Evolutionary conservation across 148 eudicot species (phyloP).

Genomic region (Camellia japonica): DNA sequence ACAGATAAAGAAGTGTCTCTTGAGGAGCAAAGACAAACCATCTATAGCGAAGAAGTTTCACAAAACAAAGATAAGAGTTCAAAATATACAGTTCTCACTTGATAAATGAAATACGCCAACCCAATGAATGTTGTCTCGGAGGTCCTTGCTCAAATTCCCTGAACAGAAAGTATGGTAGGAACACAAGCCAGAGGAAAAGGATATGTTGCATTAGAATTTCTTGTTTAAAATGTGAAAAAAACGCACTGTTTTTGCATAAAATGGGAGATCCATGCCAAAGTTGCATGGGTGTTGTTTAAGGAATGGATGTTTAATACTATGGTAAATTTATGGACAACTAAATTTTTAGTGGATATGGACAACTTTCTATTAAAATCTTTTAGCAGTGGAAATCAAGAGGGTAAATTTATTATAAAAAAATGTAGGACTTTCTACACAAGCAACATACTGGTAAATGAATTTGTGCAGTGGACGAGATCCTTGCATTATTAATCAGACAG

Average conservation of each 20-base stretch:
- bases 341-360: background rate
- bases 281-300: background rate
- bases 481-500: too few relatives aligned
- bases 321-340: too few relatives aligned
- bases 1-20: background rate
- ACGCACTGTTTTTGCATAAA: background rate
- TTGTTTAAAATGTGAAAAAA: background rate
- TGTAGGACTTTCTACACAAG: too few relatives aligned
- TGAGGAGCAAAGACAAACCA: background rate
- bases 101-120: conserved; percentile 86
- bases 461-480: too few relatives aligned
- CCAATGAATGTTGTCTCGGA: conserved; percentile 61
- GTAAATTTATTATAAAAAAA: background rate
- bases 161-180: conserved; percentile 18
- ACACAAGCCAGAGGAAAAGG: conserved; percentile 5
- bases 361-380: background rate
- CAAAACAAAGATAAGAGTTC: background rate
- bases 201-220: background rate
- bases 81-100: conserved; percentile 46
- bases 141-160: conserved; percentile 68
- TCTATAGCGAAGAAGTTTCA: background rate
- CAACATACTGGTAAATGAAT: too few relatives aligned
- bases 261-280: conserved; percentile 2
- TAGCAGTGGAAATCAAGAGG: conserved; percentile 8
- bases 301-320: background rate